Conservation (phyloP, 208 protist species). For the Novymonas esmeraldas region DNA sequence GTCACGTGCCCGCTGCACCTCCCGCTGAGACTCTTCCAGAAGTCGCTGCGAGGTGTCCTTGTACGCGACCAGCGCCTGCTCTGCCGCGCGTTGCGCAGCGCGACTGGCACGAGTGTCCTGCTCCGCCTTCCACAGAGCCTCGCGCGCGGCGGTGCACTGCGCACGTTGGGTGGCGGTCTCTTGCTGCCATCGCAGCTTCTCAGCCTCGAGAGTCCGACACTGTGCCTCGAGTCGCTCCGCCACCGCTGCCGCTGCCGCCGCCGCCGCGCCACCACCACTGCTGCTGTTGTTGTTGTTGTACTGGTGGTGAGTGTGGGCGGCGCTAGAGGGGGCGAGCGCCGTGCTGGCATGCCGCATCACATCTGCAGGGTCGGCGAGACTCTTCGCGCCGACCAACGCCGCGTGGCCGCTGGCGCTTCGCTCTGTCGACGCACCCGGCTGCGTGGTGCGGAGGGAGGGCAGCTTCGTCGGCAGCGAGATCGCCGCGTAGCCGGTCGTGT, state of each 20-base stretch:
- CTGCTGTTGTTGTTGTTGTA: neutral
- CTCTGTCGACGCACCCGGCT: neutral
- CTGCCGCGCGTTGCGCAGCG: conserved; percentile 22
- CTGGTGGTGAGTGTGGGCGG: neutral
- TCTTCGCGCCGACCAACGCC: neutral
- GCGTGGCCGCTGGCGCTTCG: no score
- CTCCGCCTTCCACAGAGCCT: conserved; percentile 32
- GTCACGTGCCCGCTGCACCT: conserved; percentile 14
- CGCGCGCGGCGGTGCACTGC: conserved; percentile 25
- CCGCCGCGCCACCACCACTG: no score
- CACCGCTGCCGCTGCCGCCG: neutral
- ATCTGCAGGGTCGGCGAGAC: conserved; percentile 1
- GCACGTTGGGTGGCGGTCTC: conserved; percentile 25
- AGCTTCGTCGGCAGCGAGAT: conserved; percentile 29
- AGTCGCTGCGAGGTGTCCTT: conserved; percentile 33
- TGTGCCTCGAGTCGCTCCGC: conserved; percentile 9
- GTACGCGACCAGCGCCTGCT: conserved; percentile 23
- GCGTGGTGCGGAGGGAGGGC: conserved; percentile 16
- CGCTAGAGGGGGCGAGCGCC: no score
- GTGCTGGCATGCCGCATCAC: no score
- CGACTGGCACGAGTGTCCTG: conserved; percentile 23
- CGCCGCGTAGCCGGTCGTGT: neutral
- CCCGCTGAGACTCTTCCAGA: conserved; percentile 27
- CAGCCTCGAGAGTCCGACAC: conserved; percentile 18
- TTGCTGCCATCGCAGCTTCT: conserved; percentile 28